Evolutionary conservation across 139 green algal genomes (phyloP).

Genomic region (Coccomyxa sp.): DNA sequence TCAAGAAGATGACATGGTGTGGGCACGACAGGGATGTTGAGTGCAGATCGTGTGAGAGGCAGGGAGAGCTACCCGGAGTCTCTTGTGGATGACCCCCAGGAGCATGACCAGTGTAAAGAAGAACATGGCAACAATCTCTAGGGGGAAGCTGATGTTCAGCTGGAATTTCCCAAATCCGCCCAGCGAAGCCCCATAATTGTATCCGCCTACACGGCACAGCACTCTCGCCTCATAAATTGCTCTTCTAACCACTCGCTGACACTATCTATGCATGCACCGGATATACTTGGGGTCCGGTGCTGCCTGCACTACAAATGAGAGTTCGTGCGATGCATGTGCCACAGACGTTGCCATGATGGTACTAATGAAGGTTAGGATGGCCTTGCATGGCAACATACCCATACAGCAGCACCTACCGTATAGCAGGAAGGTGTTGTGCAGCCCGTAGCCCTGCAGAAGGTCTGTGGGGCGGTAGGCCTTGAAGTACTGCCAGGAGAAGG

Average conservation of each 20-base stretch:
- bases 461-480: conserved; percentile 4
- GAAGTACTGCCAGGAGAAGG: conserved; percentile 32
- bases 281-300: too few species aligned
- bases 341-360: too few species aligned
- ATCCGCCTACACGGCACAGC: conserved; percentile 27
- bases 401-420: conserved; percentile 20
- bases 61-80: conserved; percentile 11
- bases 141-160: conserved; percentile 23
- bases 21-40: neutral
- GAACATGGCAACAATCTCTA: conserved; percentile 20
- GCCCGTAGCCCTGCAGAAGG: conserved; percentile 26
- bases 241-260: neutral
- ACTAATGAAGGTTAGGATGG: too few species aligned
- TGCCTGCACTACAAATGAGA: too few species aligned
- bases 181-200: conserved; percentile 21
- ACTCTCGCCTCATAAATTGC: neutral
- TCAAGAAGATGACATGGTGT: too few species aligned
- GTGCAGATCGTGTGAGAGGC: neutral
- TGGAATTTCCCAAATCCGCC: conserved; percentile 13
- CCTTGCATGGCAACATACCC: neutral
- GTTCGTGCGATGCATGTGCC: too few species aligned
- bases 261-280: too few species aligned
- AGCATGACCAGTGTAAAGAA: conserved; percentile 23
- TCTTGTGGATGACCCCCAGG: conserved; percentile 25
- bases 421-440: conserved; percentile 34